Evolutionary conservation across 2,329 filamentous ascomycete species (phyloP), one percentile per base, ranked within the genome.

Genomic region (Fusarium sacchari): DNA sequence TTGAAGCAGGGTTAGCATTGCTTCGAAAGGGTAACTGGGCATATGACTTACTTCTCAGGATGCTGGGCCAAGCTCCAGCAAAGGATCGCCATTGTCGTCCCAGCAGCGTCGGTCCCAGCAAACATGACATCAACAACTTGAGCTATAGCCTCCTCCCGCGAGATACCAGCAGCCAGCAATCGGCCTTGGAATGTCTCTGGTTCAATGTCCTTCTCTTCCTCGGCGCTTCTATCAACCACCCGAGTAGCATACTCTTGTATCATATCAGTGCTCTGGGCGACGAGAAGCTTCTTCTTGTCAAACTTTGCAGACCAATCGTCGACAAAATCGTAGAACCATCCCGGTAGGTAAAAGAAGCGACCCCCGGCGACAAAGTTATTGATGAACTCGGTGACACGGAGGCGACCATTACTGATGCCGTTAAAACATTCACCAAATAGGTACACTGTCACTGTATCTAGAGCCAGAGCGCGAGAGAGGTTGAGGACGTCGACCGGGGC

Each of bases 21-120:
- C 5, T 17, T 20, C 11, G 14, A 3, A 15, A 6, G 22, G 14
- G 2, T 0, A n/a, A 30, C 7, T 6, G 18, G 14, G 26, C 4
- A n/a, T n/a, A 49, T n/a, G 14, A n/a, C 22, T 32, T 32, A 49
- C 46, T 32, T 49, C 22, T 49, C 11, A 11, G 46, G 28, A 32
- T 32, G 28, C 17, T 32, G 46, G 5, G 46, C 46, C 22, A 49
- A 49, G 28, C n/a, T n/a, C 22, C 46, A 49, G 7, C 46, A 49
- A 0, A 49, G 46, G 9, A 49, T n/a, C 15, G 46, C 28, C 28
- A 49, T 49, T 6, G 28, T 32, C 7, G 46, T 49, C 22, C 46
- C 46, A 18, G 46, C 28, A 49, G 28, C 46, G 28, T 32, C 46
- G 7, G 46, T 32, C 3, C 46, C 46, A 49, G 46, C 46, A 32